A percentile compares a stretch with the other conserved stretches of the same genome.
phyloP scores from a whole-genome alignment of 345 rosid species.

The Ceriops tagal region DNA sequence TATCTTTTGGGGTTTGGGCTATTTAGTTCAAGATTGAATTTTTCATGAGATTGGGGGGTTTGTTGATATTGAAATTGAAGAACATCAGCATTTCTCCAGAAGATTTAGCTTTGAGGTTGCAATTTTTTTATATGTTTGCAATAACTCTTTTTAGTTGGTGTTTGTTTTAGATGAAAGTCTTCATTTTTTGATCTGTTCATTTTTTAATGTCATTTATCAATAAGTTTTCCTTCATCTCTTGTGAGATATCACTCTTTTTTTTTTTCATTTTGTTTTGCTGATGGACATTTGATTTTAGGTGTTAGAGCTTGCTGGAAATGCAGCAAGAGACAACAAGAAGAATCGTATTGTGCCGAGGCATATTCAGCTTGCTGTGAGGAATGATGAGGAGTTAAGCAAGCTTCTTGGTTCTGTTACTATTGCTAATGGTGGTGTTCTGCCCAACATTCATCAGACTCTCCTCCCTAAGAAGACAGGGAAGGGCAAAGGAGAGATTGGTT shows the following conservation, averaged over 20 bases:
- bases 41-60: too few species aligned
- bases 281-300: conserved; percentile 30
- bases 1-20: too few species aligned
- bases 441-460: conserved; percentile 61
- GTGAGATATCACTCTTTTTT: not conserved
- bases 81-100: too few species aligned
- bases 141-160: too few species aligned
- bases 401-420: conserved; percentile 62
- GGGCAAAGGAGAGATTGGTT: conserved; percentile 62
- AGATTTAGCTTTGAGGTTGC: too few species aligned
- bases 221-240: too few species aligned
- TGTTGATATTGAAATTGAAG: too few species aligned
- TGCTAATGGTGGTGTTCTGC: conserved; percentile 72
- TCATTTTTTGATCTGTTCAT: too few species aligned
- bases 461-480: conserved; percentile 49
- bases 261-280: not conserved
- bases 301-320: conserved; percentile 73
- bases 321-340: conserved; percentile 80
- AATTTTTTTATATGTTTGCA: not conserved
- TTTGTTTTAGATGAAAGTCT: too few species aligned
- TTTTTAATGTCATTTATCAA: too few species aligned
- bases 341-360: conserved; percentile 66
- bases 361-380: conserved; percentile 67
- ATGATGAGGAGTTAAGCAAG: conserved; percentile 64
- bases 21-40: too few species aligned